These are phyloP conservation scores for Geotrichum carabidarum DNA, from an alignment of 1,139 yeast species.

Conservation along the genomic window DNA sequence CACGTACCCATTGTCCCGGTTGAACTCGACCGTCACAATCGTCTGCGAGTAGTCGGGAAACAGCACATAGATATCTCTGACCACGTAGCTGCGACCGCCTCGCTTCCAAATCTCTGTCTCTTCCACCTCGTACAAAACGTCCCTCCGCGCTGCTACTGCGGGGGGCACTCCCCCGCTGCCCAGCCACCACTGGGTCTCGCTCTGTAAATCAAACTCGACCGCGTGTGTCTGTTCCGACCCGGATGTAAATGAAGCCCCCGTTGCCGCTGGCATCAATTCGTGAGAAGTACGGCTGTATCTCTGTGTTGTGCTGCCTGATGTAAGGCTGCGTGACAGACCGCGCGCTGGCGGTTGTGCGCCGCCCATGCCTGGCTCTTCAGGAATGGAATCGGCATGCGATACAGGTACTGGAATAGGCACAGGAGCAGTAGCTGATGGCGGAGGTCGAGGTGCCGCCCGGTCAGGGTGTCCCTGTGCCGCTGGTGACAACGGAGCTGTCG, in stretches of 20 bases:
- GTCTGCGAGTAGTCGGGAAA: constrained; percentile 71
- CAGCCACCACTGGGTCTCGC: constrained; percentile 59
- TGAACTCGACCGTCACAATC: constrained; percentile 50
- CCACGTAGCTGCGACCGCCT: constrained; percentile 47
- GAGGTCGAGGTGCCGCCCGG: constrained; percentile 27
- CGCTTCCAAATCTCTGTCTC: constrained; percentile 53
- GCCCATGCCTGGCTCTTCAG: constrained; percentile 21
- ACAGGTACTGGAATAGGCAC: constrained; percentile 2
- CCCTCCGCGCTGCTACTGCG: constrained; percentile 43
- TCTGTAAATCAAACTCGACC: constrained; percentile 36
- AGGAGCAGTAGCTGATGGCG: constrained; percentile 23
- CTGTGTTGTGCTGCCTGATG: constrained; percentile 5
- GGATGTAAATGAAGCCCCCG: not conserved
- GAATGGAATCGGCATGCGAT: constrained; percentile 20
- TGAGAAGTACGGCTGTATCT: not conserved
- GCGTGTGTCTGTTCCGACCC: constrained; percentile 10
- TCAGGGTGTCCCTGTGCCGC: constrained; percentile 19
- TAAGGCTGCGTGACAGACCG: not conserved
- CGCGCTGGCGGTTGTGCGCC: constrained; percentile 22
- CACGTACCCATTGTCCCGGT: constrained; percentile 40
- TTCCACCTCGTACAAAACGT: constrained; percentile 58
- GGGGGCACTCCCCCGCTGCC: constrained; percentile 55
- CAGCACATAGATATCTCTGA: constrained; percentile 66
- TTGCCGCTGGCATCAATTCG: not conserved
- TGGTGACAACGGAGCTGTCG: constrained; percentile 12